Base-by-base conservation (phyloP, 2,329 filamentous ascomycete genomes). In the Fusarium sp. region DNA sequence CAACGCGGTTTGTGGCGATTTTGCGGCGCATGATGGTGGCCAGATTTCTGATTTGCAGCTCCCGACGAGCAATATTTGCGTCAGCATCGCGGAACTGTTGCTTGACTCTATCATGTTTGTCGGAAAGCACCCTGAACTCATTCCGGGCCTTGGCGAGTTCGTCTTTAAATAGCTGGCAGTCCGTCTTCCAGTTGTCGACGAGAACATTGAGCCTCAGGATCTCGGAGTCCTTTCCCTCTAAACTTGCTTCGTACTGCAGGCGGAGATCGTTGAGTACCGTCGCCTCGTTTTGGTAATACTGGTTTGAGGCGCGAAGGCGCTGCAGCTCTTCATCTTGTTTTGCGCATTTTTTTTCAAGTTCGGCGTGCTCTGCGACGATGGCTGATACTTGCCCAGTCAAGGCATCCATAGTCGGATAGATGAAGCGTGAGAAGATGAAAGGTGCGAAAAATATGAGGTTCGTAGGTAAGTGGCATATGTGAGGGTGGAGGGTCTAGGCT, bases 281-380 rank as follows among this genome's bases (percentile, higher is more conserved):
- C 1, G 46, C 26, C 1, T 68, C 63, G 6, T 43, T 38, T 1
- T 26, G 19, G 21, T 44, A 28, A 21, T 21, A 44, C 7, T 40
- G 9, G 8, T 19, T 30, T 2, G 59, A 12, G 4, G 8, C 17
- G 19, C 12, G 20, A 8, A 70, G 56, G 3, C 43, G 9, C 2
- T 48, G 14, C 17, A 68, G 49, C 20, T 65, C 40, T 4, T 5
- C 9, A 2, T 50, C 34, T 15, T 70, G 67, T 2, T 15, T 4
- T 6, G 19, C 42, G 17, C 50, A 54, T 12, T 4, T 3, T 7
- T 36, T 12, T 24, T 38, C 42, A 5, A 68, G 24, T 2, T 6
- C 8, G 9, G 24, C 26, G 7, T 6, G 7, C 2, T 67, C 53
- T 2, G 19, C 5, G 8, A 51, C 6, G 5, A 42, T 19, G 1